Percentiles rank a stretch among this genome's conserved stretches.
These are phyloP conservation scores for Tripidium arundinaceum DNA, from an alignment of 202 grass and related monocot species.

Conservation along the genomic window DNA sequence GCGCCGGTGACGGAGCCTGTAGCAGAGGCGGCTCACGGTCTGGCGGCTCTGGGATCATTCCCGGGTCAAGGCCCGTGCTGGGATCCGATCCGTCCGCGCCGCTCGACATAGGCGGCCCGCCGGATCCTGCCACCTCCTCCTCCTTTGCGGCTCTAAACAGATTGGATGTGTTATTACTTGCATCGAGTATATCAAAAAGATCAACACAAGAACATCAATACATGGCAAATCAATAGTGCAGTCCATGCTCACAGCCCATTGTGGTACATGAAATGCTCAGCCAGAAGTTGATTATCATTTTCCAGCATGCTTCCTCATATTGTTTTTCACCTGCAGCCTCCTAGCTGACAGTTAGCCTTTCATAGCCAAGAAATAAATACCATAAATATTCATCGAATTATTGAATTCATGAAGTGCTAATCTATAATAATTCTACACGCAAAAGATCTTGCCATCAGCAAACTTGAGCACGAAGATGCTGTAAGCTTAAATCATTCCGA, in stretches of 20 bases:
- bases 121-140: too few species aligned
- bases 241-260: background rate
- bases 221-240: background rate
- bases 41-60: too few species aligned
- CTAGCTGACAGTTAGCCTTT: background rate
- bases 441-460: background rate
- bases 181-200: background rate
- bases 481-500: background rate
- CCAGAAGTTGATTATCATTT: background rate
- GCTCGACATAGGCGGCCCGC: too few species aligned
- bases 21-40: too few species aligned
- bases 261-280: background rate
- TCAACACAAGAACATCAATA: background rate
- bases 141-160: too few species aligned
- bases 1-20: too few species aligned
- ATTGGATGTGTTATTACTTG: background rate
- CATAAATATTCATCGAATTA: background rate
- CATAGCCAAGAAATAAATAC: background rate
- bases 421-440: background rate
- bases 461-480: constrained; percentile 4
- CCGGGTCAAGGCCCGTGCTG: too few species aligned
- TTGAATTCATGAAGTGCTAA: background rate
- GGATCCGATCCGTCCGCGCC: too few species aligned
- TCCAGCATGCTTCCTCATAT: background rate
- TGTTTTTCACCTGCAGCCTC: background rate